Percentiles rank a stretch among this genome's conserved stretches.
Conservation (phyloP, 306 rosid species). For the Prunus mume region DNA sequence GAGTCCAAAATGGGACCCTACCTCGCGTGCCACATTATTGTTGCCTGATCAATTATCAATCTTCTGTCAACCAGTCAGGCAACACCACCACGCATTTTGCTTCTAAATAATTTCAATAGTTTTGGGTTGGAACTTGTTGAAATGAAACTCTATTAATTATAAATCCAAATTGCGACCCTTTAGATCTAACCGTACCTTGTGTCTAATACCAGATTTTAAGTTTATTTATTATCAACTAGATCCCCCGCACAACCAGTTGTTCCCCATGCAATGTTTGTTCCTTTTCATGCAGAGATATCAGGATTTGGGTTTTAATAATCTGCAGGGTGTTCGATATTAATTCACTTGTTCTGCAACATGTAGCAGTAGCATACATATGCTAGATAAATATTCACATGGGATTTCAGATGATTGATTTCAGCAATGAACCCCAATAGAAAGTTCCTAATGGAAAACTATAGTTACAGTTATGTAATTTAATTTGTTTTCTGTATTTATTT, state of each 20-base stretch:
- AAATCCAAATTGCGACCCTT: not conserved
- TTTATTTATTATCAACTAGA: conserved; percentile 4
- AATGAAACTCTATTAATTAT: conserved; percentile 5
- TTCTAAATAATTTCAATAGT: not conserved
- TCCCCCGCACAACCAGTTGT: not conserved
- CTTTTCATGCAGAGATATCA: conserved; percentile 4
- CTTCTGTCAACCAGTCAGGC: conserved; percentile 33
- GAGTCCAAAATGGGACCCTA: conserved; percentile 44
- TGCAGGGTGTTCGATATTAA: not conserved
- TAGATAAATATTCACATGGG: conserved; percentile 1
- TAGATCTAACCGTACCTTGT: not conserved
- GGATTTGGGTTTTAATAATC: conserved; percentile 16
- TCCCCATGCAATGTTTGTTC: conserved; percentile 7
- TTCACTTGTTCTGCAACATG: not conserved
- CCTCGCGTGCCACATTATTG: conserved; percentile 50
- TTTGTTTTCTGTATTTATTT: not conserved
- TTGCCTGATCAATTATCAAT: conserved; percentile 35
- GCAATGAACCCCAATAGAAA: not conserved
- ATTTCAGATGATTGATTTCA: not conserved
- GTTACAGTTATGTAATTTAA: not conserved
- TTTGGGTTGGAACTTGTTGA: not conserved
- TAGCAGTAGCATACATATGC: not conserved
- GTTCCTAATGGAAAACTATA: not conserved
- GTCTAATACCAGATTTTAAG: not conserved
- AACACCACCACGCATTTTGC: conserved; percentile 24